Conservation (phyloP, 75 land plant species). For the Pinus taeda region DNA sequence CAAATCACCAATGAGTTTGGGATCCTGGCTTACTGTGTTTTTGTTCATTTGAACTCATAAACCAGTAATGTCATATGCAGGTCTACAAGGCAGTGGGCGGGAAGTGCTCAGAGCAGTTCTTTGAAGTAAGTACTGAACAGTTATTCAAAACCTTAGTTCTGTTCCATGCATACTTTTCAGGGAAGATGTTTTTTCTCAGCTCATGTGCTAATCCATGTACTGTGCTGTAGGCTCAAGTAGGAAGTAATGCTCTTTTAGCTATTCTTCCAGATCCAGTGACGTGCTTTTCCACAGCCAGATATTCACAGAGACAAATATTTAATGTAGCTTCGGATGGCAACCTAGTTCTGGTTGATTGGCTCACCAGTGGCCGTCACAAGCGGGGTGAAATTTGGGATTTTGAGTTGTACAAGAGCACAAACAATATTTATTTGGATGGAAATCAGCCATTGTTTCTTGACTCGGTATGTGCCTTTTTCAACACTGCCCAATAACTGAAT, state of each 20-base stretch:
- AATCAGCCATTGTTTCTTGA: constrained; percentile 78
- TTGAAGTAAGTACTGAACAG: constrained; percentile 50
- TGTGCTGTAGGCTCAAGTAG: constrained; percentile 67
- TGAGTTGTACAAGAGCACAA: constrained; percentile 70
- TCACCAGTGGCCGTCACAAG: constrained; percentile 90
- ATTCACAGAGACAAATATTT: constrained; percentile 75
- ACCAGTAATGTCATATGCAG: constrained; percentile 16
- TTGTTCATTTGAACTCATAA: neutral
- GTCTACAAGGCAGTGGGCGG: constrained; percentile 71
- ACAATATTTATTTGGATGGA: constrained; percentile 64
- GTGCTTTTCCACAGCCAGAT: constrained; percentile 79
- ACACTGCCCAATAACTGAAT: constrained; percentile 5
- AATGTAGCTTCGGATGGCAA: constrained; percentile 54
- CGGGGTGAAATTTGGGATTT: constrained; percentile 93
- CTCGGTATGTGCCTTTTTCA: constrained; percentile 37
- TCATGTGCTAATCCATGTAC: constrained; percentile 4
- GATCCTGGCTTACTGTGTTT: neutral
- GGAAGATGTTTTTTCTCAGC: neutral
- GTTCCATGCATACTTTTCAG: constrained; percentile 1
- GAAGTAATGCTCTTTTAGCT: constrained; percentile 56
- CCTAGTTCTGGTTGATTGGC: constrained; percentile 88
- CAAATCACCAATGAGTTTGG: neutral
- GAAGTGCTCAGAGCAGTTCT: constrained; percentile 58
- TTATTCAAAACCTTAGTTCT: neutral
- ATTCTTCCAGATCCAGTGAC: constrained; percentile 93